Evolutionary conservation across 2,329 filamentous ascomycete species (phyloP), one percentile per base, ranked within the genome.

Genomic region (Cordyceps cateniannulata): DNA sequence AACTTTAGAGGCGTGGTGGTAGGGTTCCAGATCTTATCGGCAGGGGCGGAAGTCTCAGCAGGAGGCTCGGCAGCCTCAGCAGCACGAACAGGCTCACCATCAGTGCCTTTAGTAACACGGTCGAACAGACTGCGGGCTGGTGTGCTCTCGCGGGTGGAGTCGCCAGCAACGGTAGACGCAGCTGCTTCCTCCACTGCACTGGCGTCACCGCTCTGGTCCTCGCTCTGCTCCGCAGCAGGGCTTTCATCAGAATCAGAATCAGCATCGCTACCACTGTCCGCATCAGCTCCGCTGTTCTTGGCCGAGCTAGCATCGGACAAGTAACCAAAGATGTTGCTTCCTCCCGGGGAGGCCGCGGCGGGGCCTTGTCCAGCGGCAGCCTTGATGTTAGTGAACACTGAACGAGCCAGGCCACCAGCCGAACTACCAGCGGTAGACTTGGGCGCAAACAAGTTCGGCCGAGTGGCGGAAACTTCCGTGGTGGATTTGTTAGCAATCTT

Each of bases 321-420:
- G 65, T 86, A 81, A 25, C 79, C 79, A 67, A 87, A 87, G 54
- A 85, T 85, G 67, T 86, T 85, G 50, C 71, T 66, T 47, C 70
- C 67, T 38, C 27, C 58, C 18, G 65, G 69, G 25, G 69, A 59
- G 1, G 70, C 49, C 32, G 32, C 14, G 65, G 35, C 32, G 10
- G 59, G 44, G 9, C 55, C 51, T 53, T 66, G 66, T 18, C 64
- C 62, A 50, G 63, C 66, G 16, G 63, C 63, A 9, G 74, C 67
- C 68, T 79, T 78, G 18, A 72, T 56, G 59, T 71, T 74, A 42
- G 75, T 72, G 62, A 81, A 72, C 12, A 80, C 75, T 1, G 79
- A 80, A 27, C 75, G 73, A 29, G 77, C 73, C 27, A 77, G 66
- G 38, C 70, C 72, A 45, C 72, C 73, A 47, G 77, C 73, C 27